Base-by-base conservation (phyloP, 305 asterid genomes). In the Solanum hybrid region DNA sequence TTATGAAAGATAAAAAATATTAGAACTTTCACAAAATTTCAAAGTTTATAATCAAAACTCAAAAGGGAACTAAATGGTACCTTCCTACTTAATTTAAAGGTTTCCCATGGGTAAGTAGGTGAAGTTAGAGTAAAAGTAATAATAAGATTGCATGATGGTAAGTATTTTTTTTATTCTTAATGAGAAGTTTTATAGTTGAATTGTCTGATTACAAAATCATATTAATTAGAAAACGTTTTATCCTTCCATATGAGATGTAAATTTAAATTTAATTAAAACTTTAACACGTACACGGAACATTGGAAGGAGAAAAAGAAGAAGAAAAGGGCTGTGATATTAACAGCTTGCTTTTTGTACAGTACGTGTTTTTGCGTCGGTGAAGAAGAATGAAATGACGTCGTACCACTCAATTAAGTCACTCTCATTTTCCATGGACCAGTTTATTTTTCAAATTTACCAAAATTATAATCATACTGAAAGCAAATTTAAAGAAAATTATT, bases 371-470 rank as follows among this genome's bases (percentile, higher is more conserved):
- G 12, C 42, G 88, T 51, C 88, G 75, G 75, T 84, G 75, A 84
- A 51, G 75, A 24, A 31, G 40, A 84, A 51, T 84, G 20, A 84
- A 57, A 39, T 84, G 88, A 84, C 88, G 88, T 84, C 88, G 88
- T 84, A 18, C 71, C 71, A 61, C 71, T 61, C 71, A 61, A 61
- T 20, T 29, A 18, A 51, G 88, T 51, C 42, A 22, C 42, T 51
- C n/a, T 84, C 88, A 84, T 29, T 84, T 84, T 84, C 39, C 28
- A 2, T 51, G 42, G 11, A 29, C 8, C 42, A 84, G 31, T 31
- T 31, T 18, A 51, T 84, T 78, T 79, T 29, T 51, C 74, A 84
- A 71, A 46, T 51, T 10, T 31, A 46, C 73, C n/a, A 29, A 28
- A 28, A 12, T 74, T 26, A 12, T 26, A 80, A 31, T 35, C 33